Conservation (phyloP, 2,329 filamentous ascomycete genomes). For the Microdochium nivale region DNA sequence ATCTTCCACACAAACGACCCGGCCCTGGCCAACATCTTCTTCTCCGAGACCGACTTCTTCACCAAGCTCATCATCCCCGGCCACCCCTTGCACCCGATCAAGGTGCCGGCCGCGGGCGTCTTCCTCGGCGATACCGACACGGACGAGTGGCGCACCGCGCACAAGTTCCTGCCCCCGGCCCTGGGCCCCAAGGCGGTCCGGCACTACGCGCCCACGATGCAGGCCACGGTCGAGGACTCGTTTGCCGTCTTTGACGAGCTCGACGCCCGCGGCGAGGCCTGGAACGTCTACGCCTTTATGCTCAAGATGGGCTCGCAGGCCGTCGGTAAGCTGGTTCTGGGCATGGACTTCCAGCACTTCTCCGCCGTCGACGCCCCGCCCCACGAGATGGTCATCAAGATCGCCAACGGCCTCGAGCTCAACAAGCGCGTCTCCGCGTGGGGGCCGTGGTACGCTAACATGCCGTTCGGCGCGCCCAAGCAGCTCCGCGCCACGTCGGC, state of each 20-base stretch:
- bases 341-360: conserved; percentile 38
- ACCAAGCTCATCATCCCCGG: conserved; percentile 42
- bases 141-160: conserved; percentile 38
- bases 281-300: conserved; percentile 42
- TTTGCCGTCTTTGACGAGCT: conserved; percentile 43
- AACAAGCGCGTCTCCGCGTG: conserved; percentile 50
- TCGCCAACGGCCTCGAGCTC: conserved; percentile 41
- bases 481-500: conserved; percentile 24
- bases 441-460: conserved; percentile 44
- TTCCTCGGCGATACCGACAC: conserved; percentile 43
- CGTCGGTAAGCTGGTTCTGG: conserved; percentile 33
- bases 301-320: conserved; percentile 37
- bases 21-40: conserved; percentile 31
- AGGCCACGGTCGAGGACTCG: conserved; percentile 39
- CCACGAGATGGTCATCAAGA: conserved; percentile 40
- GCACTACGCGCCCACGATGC: conserved; percentile 53
- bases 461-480: conserved; percentile 50
- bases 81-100: conserved; percentile 36
- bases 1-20: conserved; percentile 44
- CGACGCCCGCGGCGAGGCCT: conserved; percentile 35
- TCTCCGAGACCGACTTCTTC: conserved; percentile 42
- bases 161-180: conserved; percentile 54
- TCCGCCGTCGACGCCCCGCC: conserved; percentile 31
- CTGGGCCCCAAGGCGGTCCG: conserved; percentile 50
- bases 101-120: conserved; percentile 29